Conservation (phyloP, 1,139 yeast genomes). For the Diutina neorugosa region DNA sequence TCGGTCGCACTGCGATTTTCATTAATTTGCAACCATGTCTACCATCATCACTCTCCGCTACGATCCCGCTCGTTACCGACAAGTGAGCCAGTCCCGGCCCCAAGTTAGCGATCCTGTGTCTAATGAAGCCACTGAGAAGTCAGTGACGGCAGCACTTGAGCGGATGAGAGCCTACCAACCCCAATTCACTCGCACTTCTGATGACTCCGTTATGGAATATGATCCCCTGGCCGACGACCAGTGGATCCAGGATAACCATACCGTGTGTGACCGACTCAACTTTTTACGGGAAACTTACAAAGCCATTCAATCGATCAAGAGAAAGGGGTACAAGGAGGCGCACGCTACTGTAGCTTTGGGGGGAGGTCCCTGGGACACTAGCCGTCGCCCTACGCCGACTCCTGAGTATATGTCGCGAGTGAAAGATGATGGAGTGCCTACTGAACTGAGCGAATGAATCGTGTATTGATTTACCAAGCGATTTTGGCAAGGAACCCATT, state of each 20-base stretch:
- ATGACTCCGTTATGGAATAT: background rate
- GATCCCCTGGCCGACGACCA: background rate
- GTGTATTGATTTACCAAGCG: conserved; percentile 22
- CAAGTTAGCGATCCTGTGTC: no score
- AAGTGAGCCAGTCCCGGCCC: background rate
- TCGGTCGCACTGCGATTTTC: background rate
- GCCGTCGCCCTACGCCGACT: background rate
- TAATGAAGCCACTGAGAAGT: background rate
- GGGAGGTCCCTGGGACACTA: background rate
- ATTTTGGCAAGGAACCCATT: conserved; percentile 22
- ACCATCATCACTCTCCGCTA: background rate
- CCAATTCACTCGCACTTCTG: background rate
- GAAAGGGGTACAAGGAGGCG: conserved; percentile 1
- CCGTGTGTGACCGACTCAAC: background rate
- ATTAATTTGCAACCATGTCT: background rate
- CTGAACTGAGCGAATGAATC: background rate
- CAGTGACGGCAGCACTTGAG: background rate
- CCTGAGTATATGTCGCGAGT: background rate
- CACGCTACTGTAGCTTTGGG: background rate
- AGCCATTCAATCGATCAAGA: background rate
- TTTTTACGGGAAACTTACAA: background rate
- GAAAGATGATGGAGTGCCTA: background rate
- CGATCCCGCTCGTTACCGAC: background rate
- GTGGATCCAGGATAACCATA: background rate
- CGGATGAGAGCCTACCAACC: conserved; percentile 1